Conservation (phyloP, 768 basidiomycete species). For the Termitomyces eurrhizus region DNA sequence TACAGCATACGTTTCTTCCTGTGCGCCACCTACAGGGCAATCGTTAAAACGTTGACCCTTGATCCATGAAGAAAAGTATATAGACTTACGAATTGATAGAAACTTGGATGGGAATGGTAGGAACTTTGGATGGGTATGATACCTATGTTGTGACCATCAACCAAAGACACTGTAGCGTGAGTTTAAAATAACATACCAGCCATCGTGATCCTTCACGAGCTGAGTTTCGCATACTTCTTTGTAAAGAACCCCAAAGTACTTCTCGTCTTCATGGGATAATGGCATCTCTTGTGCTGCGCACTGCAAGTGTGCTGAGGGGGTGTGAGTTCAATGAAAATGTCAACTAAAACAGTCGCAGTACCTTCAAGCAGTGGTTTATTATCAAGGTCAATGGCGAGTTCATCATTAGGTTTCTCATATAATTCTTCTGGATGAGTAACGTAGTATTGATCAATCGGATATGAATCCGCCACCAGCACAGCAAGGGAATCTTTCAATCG, state of each 20-base stretch:
- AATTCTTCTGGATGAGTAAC: constrained; percentile 65
- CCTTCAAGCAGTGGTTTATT: constrained; percentile 73
- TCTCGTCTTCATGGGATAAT: constrained; percentile 54
- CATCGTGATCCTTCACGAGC: constrained; percentile 69
- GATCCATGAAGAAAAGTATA: background rate
- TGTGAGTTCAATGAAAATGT: background rate
- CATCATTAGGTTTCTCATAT: constrained; percentile 56
- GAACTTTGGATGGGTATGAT: constrained; percentile 76
- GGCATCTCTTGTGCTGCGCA: constrained; percentile 90
- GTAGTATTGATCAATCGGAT: constrained; percentile 76
- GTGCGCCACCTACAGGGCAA: constrained; percentile 43
- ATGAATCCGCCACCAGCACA: constrained; percentile 63
- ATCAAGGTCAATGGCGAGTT: constrained; percentile 68
- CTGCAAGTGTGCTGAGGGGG: constrained; percentile 63
- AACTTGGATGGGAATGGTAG: constrained; percentile 72
- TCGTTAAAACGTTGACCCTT: constrained; percentile 4
- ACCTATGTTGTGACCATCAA: constrained; percentile 44
- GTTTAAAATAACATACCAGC: constrained; percentile 49
- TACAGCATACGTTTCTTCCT: constrained; percentile 77
- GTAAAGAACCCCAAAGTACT: constrained; percentile 68
- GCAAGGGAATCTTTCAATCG: constrained; percentile 76
- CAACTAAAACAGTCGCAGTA: constrained; percentile 3
- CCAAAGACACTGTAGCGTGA: background rate
- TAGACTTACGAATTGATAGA: constrained; percentile 57
- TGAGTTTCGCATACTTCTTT: constrained; percentile 56